phyloP scores from a whole-genome alignment of 2,329 filamentous ascomycete species.

The Cladophialophora bantiana region DNA sequence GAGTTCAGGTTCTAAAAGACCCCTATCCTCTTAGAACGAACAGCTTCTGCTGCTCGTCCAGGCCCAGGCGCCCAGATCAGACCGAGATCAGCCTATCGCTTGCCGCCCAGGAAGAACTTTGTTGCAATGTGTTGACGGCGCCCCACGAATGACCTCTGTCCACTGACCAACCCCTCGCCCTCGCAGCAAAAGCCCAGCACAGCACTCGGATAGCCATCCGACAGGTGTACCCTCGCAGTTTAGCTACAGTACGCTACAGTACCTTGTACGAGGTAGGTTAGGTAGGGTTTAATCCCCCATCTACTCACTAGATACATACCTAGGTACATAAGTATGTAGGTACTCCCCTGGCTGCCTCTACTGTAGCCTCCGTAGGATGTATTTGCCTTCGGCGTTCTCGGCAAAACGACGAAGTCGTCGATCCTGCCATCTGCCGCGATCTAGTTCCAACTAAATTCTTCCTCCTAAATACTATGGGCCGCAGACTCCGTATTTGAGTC shows the following conservation, averaged over 20 bases:
- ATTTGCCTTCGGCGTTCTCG: not conserved
- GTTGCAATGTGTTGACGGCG: not conserved
- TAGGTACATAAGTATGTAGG: not conserved
- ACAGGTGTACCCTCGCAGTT: not conserved
- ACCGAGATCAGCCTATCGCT: constrained; percentile 1
- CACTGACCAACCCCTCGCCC: not conserved
- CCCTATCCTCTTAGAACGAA: too few relatives aligned
- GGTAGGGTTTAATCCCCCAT: not conserved
- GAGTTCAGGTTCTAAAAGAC: not conserved
- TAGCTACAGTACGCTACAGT: not conserved
- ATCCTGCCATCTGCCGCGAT: constrained; percentile 5
- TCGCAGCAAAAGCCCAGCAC: not conserved
- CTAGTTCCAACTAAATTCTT: constrained; percentile 1
- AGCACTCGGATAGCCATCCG: not conserved
- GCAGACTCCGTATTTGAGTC: not conserved
- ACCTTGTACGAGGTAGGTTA: not conserved
- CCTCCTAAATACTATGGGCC: not conserved
- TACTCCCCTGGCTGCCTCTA: not conserved
- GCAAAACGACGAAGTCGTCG: not conserved
- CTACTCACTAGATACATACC: not conserved
- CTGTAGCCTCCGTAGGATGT: not conserved
- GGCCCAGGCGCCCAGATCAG: not conserved
- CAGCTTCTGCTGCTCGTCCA: not conserved
- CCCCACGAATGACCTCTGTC: not conserved
- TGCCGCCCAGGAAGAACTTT: not conserved